These are phyloP conservation scores for Hypoxylon sp. DNA, from an alignment of 2,329 filamentous ascomycete genomes.

Conservation along the genomic window DNA sequence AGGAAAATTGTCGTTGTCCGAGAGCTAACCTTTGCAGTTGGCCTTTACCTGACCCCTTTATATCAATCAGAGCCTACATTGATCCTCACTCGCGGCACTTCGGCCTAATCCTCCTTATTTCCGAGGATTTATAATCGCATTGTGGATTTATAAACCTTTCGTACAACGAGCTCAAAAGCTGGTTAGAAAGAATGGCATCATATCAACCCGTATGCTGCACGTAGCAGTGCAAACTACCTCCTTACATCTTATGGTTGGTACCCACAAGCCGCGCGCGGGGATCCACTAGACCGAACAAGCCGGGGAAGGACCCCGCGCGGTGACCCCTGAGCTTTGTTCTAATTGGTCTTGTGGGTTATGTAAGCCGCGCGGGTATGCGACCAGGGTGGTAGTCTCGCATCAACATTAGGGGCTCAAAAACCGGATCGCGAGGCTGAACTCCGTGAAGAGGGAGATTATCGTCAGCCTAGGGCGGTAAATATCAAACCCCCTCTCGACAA, in stretches of 20 bases:
- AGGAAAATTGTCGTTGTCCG: background rate
- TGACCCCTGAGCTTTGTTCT: background rate
- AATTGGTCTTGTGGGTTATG: background rate
- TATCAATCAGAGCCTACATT: background rate
- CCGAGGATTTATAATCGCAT: constrained; percentile 16
- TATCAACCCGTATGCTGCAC: background rate
- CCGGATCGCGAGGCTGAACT: background rate
- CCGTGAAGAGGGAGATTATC: background rate
- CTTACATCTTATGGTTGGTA: background rate
- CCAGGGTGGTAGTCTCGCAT: background rate
- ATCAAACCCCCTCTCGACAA: background rate
- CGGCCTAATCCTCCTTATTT: background rate
- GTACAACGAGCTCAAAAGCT: background rate
- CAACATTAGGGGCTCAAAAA: background rate
- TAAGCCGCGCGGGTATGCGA: constrained; percentile 3
- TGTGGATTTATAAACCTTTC: constrained; percentile 1
- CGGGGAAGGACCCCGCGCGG: constrained; percentile 9
- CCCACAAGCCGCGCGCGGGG: constrained; percentile 47
- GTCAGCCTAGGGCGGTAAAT: background rate
- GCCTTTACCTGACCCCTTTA: constrained; percentile 1
- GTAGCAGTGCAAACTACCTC: background rate
- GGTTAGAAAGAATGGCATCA: constrained; percentile 4
- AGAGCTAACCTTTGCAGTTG: background rate
- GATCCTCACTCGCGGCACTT: background rate
- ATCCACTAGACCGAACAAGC: constrained; percentile 15